These are phyloP conservation scores for Ramichloridium luteum DNA, from an alignment of 2,329 filamentous ascomycete species.

Conservation along the genomic window DNA sequence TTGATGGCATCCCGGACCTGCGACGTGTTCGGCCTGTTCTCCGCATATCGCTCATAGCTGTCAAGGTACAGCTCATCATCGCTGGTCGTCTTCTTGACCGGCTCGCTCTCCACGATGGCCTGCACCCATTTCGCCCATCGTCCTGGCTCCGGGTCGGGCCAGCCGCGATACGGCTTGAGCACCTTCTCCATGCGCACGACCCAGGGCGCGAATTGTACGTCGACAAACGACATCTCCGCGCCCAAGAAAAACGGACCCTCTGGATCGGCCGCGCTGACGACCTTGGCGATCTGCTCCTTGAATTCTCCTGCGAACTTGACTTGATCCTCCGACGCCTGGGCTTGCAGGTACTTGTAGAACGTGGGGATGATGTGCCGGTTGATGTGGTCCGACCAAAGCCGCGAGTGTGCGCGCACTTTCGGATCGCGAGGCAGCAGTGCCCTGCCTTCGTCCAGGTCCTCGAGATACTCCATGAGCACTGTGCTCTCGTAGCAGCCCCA, in stretches of 20 bases:
- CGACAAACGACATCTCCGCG: slow-evolving; percentile 48
- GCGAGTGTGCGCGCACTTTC: slow-evolving; percentile 58
- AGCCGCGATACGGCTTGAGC: slow-evolving; percentile 51
- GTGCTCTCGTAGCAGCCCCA: slow-evolving; percentile 76
- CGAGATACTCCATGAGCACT: slow-evolving; percentile 77
- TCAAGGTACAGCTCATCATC: slow-evolving; percentile 53
- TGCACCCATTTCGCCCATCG: slow-evolving; percentile 59
- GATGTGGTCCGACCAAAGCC: slow-evolving; percentile 73
- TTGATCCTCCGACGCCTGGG: slow-evolving; percentile 48
- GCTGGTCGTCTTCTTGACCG: slow-evolving; percentile 56
- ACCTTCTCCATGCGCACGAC: slow-evolving; percentile 56
- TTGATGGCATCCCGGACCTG: slow-evolving; percentile 50
- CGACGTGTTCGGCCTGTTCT: slow-evolving; percentile 49
- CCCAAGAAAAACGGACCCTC: slow-evolving; percentile 60
- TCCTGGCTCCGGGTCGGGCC: slow-evolving; percentile 51
- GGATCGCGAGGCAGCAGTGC: slow-evolving; percentile 54
- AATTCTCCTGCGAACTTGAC: slow-evolving; percentile 48
- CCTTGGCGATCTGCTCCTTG: slow-evolving; percentile 50
- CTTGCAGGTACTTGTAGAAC: slow-evolving; percentile 63
- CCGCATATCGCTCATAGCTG: slow-evolving; percentile 52
- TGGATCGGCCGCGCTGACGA: slow-evolving; percentile 45
- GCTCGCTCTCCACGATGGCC: slow-evolving; percentile 52
- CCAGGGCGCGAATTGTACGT: slow-evolving; percentile 66
- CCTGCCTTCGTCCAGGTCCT: slow-evolving; percentile 53
- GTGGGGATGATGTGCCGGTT: slow-evolving; percentile 63